Base-by-base conservation (phyloP, 73 alveolate species). In the Tetrahymena malaccensis region DNA sequence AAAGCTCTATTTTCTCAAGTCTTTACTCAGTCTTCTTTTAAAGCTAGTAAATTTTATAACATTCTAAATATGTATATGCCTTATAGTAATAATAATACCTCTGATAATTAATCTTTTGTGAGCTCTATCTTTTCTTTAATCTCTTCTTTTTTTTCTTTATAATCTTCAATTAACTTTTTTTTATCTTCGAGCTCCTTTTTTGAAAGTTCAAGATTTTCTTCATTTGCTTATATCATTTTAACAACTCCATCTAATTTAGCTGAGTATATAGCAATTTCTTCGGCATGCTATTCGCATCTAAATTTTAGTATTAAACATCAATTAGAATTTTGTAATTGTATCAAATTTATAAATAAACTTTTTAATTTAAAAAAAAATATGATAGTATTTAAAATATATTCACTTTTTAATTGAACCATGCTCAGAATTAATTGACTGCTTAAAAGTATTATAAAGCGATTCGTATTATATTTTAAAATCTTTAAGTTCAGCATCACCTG, bases 391-490 rank as follows among this genome's bases (percentile, higher is more conserved):
- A 21, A 85, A 85, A 85, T 85, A 44, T 43, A 94, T 94, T 94
- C 93, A 95, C 97, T 50, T 95, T 40, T 56, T 95, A 0, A 84
- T 89, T 84, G 95, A 95, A 22, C 95, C 83, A 19, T 85, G 89
- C 55, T 95, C 97, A 33, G 93, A 85, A 43, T 95, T 94, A 85
- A 85, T 85, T 43, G 95, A 83, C 37, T 95, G 95, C 56, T 95
- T 95, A 4, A 95, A 35, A 12, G 97, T 85, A 95, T 95, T 95
- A 37, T 95, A 95, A 55, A 95, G 95, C 17, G 97, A 85, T 95
- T 95, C 97, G 55, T 95, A 95, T 95, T 95, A 55, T 17, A 95
- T 95, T 93, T 95, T 95, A 93, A 95, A 95, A 85, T 85, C 93
- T 44, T 95, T 94, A 35, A 95, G 89, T 17, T 95, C 97, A 0